A percentile compares a stretch with the other conserved stretches of the same genome.
These are phyloP conservation scores for Pestalotiopsis fici DNA, from an alignment of 2,329 filamentous ascomycete species.

Conservation along the genomic window DNA sequence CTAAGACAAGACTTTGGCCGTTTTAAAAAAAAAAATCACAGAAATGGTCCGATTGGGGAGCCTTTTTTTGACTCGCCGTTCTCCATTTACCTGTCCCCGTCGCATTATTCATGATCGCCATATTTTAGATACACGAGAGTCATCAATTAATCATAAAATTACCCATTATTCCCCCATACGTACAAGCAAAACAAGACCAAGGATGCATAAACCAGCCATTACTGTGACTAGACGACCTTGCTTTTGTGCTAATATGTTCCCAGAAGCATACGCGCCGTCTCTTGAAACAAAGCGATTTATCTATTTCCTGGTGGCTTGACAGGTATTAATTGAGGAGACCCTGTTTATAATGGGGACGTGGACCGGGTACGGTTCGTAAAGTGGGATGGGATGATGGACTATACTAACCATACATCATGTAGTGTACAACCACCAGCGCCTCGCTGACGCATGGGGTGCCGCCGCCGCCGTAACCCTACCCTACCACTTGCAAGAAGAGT, in stretches of 20 bases:
- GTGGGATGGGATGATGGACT: neutral
- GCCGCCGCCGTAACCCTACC: neutral
- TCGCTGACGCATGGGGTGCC: neutral
- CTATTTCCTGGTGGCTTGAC: conserved; percentile 4
- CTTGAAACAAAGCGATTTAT: conserved; percentile 1
- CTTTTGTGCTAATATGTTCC: neutral
- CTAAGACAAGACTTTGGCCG: neutral
- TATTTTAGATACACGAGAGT: neutral
- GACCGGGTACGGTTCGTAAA: neutral
- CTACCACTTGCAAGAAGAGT: neutral
- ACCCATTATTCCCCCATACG: neutral
- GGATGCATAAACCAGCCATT: neutral
- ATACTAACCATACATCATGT: neutral
- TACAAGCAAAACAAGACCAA: neutral
- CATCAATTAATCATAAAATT: neutral
- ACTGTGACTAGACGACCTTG: neutral
- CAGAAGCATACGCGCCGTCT: neutral
- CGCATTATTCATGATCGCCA: neutral
- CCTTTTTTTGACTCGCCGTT: neutral
- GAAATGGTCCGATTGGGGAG: neutral
- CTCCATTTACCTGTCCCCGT: neutral
- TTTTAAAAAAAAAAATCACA: neutral
- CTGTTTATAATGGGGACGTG: neutral
- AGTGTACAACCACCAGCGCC: neutral
- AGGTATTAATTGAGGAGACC: conserved; percentile 5